phyloP scores from a whole-genome alignment of 2,329 filamentous ascomycete genomes.

The Sporothrix inflata region DNA sequence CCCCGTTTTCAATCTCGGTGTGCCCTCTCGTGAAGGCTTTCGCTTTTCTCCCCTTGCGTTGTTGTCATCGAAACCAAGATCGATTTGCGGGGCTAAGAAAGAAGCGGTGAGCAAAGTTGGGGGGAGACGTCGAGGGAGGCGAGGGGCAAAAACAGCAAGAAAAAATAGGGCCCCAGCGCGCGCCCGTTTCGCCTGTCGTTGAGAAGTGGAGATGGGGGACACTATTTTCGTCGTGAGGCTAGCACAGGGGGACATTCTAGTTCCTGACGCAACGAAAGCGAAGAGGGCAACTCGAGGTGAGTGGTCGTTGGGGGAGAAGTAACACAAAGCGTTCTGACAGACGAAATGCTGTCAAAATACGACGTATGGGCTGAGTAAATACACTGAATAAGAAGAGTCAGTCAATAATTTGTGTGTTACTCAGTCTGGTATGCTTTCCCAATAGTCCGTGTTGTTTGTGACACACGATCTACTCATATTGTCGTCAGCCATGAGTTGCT shows the following conservation, averaged over 20 bases:
- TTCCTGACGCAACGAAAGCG: not conserved
- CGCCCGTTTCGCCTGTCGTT: not conserved
- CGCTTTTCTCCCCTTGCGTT: slow-evolving; percentile 2
- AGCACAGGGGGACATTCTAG: not conserved
- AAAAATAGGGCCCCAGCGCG: not conserved
- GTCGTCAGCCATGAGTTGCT: not conserved
- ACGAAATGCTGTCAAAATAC: not conserved
- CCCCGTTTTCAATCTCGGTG: not conserved
- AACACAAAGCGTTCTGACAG: not conserved
- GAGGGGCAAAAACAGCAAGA: slow-evolving; percentile 8
- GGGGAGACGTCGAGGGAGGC: not conserved
- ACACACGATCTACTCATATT: not conserved
- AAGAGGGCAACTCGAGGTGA: not conserved
- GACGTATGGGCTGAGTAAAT: not conserved
- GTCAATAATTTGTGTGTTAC: not conserved
- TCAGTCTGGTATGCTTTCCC: not conserved
- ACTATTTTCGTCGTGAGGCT: slow-evolving; percentile 14
- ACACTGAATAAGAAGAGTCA: not conserved
- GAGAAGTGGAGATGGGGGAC: slow-evolving; percentile 7
- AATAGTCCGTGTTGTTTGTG: not conserved
- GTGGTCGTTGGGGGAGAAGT: not conserved
- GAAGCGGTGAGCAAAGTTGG: slow-evolving; percentile 25
- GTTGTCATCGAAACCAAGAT: slow-evolving; percentile 11
- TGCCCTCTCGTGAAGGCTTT: not conserved
- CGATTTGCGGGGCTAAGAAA: slow-evolving; percentile 24